Evolutionary conservation across 73 alveolate genomes (phyloP).

Genomic region (Strombidium stylifer): DNA sequence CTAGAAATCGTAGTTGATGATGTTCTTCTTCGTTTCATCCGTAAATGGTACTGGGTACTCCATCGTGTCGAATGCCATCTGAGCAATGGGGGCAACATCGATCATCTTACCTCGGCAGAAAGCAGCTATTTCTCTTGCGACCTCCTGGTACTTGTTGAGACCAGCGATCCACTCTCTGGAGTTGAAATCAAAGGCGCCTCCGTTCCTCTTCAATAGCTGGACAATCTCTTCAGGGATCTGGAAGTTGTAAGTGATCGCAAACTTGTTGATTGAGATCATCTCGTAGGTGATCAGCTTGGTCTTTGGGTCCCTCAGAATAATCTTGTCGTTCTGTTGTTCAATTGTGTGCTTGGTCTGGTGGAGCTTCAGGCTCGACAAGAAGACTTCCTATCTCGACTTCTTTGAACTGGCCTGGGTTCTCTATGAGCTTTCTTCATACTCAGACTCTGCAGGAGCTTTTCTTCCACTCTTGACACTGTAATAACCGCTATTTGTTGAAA

Average conservation of each 20-base stretch:
- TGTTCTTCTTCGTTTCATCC: slow-evolving; percentile 31
- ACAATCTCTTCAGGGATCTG: slow-evolving; percentile 26
- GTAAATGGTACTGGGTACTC: slow-evolving; percentile 43
- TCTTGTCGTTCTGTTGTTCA: slow-evolving; percentile 10
- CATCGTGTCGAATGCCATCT: slow-evolving; percentile 43
- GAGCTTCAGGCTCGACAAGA: no score
- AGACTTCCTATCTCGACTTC: no score
- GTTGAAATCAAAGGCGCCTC: slow-evolving; percentile 5
- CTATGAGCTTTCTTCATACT: no score
- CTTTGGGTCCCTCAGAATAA: slow-evolving; percentile 28
- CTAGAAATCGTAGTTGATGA: slow-evolving; percentile 29
- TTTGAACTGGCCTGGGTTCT: no score
- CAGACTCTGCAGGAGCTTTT: no score
- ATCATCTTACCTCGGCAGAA: slow-evolving; percentile 21
- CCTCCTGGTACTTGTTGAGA: slow-evolving; percentile 40
- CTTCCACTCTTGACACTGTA: no score
- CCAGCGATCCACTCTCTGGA: slow-evolving; percentile 31
- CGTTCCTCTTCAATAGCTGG: slow-evolving; percentile 8
- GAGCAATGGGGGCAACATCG: slow-evolving; percentile 41
- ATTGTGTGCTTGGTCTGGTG: no score
- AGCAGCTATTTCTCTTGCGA: slow-evolving; percentile 39
- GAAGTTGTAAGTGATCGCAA: slow-evolving; percentile 31
- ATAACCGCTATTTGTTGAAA: no score
- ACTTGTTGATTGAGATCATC: slow-evolving; percentile 30
- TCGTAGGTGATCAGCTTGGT: slow-evolving; percentile 35